These are phyloP conservation scores for Backusella luteola DNA, from an alignment of 192 early-diverging fungal genomes.

Conservation along the genomic window DNA sequence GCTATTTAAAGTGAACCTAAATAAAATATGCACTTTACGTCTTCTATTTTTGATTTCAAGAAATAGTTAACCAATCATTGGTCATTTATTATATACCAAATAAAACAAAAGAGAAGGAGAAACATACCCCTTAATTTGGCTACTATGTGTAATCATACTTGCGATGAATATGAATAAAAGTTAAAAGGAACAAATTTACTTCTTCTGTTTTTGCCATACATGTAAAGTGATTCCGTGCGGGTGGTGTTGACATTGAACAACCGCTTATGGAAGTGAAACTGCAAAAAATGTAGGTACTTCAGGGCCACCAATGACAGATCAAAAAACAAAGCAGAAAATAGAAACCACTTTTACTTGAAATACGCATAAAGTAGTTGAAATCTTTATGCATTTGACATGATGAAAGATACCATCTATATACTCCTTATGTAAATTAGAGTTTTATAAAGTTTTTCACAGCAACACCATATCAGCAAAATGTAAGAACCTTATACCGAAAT, in stretches of 20 bases:
- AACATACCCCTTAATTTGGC: neutral
- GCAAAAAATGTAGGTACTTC: neutral
- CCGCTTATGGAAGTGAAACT: slow-evolving; percentile 1
- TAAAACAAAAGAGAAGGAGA: neutral
- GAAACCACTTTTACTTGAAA: neutral
- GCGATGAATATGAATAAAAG: neutral
- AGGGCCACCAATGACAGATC: neutral
- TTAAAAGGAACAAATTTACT: neutral
- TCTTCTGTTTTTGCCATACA: neutral
- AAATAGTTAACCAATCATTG: neutral
- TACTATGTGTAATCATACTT: neutral
- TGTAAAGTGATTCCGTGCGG: neutral
- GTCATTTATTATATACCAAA: neutral
- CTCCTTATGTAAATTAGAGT: neutral
- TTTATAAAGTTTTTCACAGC: neutral
- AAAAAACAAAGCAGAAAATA: neutral
- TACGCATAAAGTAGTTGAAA: neutral
- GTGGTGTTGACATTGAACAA: neutral
- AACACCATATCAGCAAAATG: neutral
- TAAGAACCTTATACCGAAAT: neutral
- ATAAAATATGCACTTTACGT: neutral
- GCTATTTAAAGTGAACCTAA: neutral
- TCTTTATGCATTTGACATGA: too few species aligned
- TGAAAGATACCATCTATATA: neutral
- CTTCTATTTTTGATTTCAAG: neutral